Evolutionary conservation across 2,329 filamentous ascomycete species (phyloP).

Genomic region (Sporothrix sp.): DNA sequence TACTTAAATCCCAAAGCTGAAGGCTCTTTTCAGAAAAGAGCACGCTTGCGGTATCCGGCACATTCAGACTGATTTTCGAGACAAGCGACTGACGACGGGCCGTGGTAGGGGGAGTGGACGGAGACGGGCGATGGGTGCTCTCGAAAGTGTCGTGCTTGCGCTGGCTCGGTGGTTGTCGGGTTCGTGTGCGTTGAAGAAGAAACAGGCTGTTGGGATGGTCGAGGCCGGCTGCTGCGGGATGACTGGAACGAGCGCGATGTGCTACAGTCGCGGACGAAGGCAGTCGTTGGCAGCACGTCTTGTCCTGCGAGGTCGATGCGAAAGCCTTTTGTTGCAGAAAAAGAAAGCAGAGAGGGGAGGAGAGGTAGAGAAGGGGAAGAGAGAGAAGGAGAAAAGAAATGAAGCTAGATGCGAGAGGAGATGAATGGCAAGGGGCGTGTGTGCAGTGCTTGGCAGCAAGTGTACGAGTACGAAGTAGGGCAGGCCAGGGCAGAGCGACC

Average conservation of each 20-base stretch:
- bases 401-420: conserved; percentile 3
- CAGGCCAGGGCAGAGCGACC: not conserved
- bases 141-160: too few relatives aligned
- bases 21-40: conserved; percentile 14
- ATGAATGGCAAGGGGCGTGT: not conserved
- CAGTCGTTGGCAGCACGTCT: conserved; percentile 5
- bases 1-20: conserved; percentile 13
- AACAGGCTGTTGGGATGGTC: not conserved
- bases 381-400: conserved; percentile 4
- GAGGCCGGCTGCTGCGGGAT: not conserved
- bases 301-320: not conserved
- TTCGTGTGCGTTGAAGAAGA: not conserved
- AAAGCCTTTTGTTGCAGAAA: conserved; percentile 1
- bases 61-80: conserved; percentile 12
- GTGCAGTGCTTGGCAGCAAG: not conserved
- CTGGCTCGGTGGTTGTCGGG: too few relatives aligned
- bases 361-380: not conserved
- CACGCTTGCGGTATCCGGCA: conserved; percentile 9
- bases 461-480: not conserved
- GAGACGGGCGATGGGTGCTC: not conserved
- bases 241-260: not conserved
- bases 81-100: not conserved
- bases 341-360: not conserved
- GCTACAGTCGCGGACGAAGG: not conserved
- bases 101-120: not conserved